Evolutionary conservation across 2,329 filamentous ascomycete genomes (phyloP).

Genomic region (Aspergillus sp.): DNA sequence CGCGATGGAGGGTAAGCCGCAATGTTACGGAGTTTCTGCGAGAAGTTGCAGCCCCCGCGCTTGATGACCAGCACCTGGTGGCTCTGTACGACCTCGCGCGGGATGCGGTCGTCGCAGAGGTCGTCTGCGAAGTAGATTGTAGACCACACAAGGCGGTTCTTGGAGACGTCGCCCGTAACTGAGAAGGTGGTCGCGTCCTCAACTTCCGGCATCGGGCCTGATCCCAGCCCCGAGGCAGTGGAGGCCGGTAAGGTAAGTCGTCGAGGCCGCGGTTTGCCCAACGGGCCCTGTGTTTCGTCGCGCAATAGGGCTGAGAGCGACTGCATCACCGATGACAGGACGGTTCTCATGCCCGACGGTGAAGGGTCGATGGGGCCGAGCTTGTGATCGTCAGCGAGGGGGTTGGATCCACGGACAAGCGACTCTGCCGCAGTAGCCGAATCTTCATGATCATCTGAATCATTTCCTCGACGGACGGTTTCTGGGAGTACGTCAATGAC

Average conservation of each 20-base stretch:
- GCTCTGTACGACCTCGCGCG: constrained; percentile 48
- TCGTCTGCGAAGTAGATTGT: constrained; percentile 69
- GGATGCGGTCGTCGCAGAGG: constrained; percentile 59
- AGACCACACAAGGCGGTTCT: constrained; percentile 61
- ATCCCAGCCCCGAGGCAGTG: constrained; percentile 51
- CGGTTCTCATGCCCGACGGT: constrained; percentile 36
- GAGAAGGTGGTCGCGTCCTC: constrained; percentile 48
- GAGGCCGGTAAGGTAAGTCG: constrained; percentile 47
- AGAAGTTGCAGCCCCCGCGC: constrained; percentile 81
- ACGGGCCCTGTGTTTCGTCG: constrained; percentile 35
- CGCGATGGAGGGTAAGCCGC: constrained; percentile 66
- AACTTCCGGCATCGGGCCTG: constrained; percentile 67
- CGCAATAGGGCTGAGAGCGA: constrained; percentile 52
- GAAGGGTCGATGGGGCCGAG: constrained; percentile 24
- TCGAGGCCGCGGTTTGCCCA: constrained; percentile 28
- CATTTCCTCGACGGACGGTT: constrained; percentile 29
- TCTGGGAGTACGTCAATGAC: constrained; percentile 58
- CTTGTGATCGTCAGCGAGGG: constrained; percentile 22
- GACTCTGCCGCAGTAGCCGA: constrained; percentile 19
- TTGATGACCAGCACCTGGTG: constrained; percentile 79
- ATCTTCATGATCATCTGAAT: constrained; percentile 28
- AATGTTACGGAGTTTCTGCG: constrained; percentile 78
- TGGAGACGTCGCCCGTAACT: constrained; percentile 36
- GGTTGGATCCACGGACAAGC: constrained; percentile 16
- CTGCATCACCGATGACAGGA: constrained; percentile 47